Evolutionary conservation across 73 alveolate species (phyloP).

Genomic region (Paramecium octaurelia): DNA sequence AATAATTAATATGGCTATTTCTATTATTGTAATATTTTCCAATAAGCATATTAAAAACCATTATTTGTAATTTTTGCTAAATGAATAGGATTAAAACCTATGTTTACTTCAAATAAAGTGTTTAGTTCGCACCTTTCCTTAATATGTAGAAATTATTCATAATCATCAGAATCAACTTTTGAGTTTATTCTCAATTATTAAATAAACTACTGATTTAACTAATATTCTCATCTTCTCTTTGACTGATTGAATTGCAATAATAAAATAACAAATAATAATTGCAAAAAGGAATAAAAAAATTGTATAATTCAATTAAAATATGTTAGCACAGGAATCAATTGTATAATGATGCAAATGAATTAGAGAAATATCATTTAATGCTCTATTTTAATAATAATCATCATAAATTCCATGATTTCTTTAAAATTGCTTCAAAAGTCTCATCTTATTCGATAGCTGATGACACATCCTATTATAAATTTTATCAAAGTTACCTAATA

Average conservation of each 20-base stretch:
- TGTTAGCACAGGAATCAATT: too few species aligned
- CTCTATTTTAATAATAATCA: not conserved
- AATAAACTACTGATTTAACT: not conserved
- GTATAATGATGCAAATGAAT: not conserved
- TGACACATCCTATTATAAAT: not conserved
- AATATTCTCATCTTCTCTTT: not conserved
- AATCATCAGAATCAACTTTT: not conserved
- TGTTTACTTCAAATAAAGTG: not conserved
- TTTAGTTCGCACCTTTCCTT: not conserved
- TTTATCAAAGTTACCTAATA: not conserved
- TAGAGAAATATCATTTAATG: not conserved
- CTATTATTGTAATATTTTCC: not conserved
- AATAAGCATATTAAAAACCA: not conserved
- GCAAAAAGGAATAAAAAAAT: too few species aligned
- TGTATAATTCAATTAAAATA: too few species aligned
- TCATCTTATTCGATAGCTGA: not conserved
- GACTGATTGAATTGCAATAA: not conserved
- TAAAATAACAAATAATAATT: too few species aligned
- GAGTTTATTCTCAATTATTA: not conserved
- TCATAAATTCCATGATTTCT: slow-evolving; percentile 48
- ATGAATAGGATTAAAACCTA: not conserved
- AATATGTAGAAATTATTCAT: too few species aligned
- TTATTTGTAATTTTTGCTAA: not conserved
- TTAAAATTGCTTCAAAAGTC: slow-evolving; percentile 42
- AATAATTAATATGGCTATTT: too few species aligned